These are phyloP conservation scores for Marasmius fiardii DNA, from an alignment of 1,284 basidiomycete species.

Conservation along the genomic window DNA sequence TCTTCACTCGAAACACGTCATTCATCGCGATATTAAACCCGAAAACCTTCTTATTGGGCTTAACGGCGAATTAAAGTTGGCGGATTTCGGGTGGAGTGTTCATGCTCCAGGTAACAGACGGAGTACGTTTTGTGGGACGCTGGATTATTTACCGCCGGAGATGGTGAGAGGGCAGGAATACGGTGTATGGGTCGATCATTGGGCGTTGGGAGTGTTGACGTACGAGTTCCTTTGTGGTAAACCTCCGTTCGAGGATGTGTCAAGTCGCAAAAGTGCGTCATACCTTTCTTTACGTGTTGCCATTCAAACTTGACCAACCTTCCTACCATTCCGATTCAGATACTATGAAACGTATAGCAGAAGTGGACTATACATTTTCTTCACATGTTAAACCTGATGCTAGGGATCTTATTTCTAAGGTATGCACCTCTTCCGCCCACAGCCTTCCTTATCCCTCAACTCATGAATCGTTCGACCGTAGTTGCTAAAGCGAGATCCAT, in stretches of 20 bases:
- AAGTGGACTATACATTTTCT: constrained; percentile 79
- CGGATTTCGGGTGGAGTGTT: constrained; percentile 98
- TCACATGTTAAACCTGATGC: constrained; percentile 30
- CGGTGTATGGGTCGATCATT: constrained; percentile 89
- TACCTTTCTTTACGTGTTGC: constrained; percentile 2
- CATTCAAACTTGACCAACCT: background rate
- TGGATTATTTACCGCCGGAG: constrained; percentile 97
- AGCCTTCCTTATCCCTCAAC: background rate
- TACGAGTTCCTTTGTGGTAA: constrained; percentile 94
- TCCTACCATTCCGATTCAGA: constrained; percentile 39
- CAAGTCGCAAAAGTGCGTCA: constrained; percentile 66
- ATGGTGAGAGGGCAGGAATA: constrained; percentile 94
- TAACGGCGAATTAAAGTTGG: constrained; percentile 97
- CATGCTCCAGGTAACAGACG: constrained; percentile 92
- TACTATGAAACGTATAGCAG: constrained; percentile 84
- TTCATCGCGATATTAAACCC: constrained; percentile 99
- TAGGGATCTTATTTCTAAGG: constrained; percentile 41
- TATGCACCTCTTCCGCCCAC: constrained; percentile 18
- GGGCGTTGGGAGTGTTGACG: constrained; percentile 95
- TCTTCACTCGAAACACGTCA: constrained; percentile 94
- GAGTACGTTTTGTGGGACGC: constrained; percentile 90
- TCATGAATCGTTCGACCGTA: constrained; percentile 28
- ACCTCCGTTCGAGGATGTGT: constrained; percentile 92
- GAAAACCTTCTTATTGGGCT: constrained; percentile 95
- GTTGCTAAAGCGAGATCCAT: constrained; percentile 87